Conservation (phyloP, 225 moss, liverwort and hornwort species). For the Physcomitrium patens region DNA sequence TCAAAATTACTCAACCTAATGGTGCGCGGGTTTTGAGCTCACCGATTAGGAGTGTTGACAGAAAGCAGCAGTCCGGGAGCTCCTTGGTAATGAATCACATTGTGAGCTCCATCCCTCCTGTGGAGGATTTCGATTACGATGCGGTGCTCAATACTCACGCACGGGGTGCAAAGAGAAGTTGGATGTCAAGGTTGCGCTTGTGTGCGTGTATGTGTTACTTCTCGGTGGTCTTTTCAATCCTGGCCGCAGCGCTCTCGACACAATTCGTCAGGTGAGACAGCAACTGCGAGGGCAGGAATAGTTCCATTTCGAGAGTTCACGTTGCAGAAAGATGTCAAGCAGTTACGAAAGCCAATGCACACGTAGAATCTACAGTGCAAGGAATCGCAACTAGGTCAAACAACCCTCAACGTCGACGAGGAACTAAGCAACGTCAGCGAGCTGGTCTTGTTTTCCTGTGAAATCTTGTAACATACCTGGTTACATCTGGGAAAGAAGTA, state of each 20-base stretch:
- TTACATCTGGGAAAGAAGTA: no score
- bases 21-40: constrained; percentile 49
- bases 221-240: no score
- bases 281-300: background rate
- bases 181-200: background rate
- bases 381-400: constrained; percentile 18
- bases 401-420: constrained; percentile 12
- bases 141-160: constrained; percentile 2
- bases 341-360: no score
- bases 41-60: constrained; percentile 49
- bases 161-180: constrained; percentile 20
- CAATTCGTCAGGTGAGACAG: no score
- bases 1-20: background rate
- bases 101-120: constrained; percentile 74
- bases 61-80: constrained; percentile 47
- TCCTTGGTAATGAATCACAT: constrained; percentile 63
- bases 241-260: no score
- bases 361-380: constrained; percentile 7
- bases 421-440: background rate
- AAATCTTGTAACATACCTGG: no score
- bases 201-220: no score
- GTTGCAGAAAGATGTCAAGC: background rate
- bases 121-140: constrained; percentile 15
- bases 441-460: background rate
- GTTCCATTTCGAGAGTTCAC: constrained; percentile 45